Evolutionary conservation across 176 grass and related monocot genomes (phyloP).

Genomic region (Elaeis guineensis): DNA sequence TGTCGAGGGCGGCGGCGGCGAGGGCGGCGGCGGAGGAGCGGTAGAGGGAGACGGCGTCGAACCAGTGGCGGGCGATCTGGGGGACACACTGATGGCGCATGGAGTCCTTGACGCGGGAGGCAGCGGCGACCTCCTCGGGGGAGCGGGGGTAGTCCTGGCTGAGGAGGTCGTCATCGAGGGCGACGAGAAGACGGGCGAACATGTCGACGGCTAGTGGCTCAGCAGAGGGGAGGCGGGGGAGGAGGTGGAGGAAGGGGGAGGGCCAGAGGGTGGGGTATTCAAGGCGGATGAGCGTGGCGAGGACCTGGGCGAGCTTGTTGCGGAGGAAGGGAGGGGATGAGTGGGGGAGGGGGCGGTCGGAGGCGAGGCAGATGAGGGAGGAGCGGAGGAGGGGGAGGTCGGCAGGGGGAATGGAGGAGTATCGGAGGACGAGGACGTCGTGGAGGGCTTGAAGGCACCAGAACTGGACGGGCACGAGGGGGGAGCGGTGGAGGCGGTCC

Average conservation of each 20-base stretch:
- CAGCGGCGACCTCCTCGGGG: constrained; percentile 41
- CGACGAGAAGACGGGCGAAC: constrained; percentile 72
- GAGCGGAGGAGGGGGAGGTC: constrained; percentile 59
- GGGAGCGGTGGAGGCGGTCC: constrained; percentile 54
- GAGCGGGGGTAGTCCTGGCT: constrained; percentile 78
- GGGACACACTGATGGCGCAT: constrained; percentile 84
- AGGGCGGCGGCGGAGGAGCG: constrained; percentile 35
- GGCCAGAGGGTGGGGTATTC: constrained; percentile 70
- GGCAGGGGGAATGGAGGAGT: constrained; percentile 27
- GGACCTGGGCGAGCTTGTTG: constrained; percentile 84
- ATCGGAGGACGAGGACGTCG: constrained; percentile 46
- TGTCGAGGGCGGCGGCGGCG: constrained; percentile 54
- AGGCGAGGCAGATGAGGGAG: constrained; percentile 58
- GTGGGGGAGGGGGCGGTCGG: constrained; percentile 30
- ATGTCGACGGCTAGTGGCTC: constrained; percentile 55
- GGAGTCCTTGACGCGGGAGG: constrained; percentile 74
- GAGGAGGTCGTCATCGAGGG: constrained; percentile 80
- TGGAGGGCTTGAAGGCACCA: constrained; percentile 91
- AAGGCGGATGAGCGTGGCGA: constrained; percentile 65
- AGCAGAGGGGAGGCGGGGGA: constrained; percentile 32
- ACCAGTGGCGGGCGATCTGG: constrained; percentile 92
- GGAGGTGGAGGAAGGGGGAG: constrained; percentile 52
- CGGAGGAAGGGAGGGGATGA: constrained; percentile 58
- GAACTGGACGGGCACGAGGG: constrained; percentile 58
- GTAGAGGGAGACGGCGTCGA: constrained; percentile 41